These are phyloP conservation scores for Quercus tomentella DNA, from an alignment of 331 rosid genomes.

Conservation along the genomic window DNA sequence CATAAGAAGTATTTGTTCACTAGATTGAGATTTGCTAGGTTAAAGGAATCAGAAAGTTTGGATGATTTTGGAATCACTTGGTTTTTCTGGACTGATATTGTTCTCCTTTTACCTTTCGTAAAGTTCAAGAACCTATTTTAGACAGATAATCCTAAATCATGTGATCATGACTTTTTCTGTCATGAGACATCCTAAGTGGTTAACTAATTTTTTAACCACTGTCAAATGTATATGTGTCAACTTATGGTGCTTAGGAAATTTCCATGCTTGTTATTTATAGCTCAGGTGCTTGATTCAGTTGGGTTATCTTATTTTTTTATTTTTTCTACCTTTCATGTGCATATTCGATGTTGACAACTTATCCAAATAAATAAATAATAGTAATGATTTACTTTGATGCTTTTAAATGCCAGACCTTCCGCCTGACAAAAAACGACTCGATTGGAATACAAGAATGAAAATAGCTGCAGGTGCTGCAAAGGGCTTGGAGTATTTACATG, in stretches of 20 bases:
- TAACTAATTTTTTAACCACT: too few relatives aligned
- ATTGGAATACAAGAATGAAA: conserved; percentile 42
- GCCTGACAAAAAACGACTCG: conserved; percentile 29
- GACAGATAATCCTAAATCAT: neutral
- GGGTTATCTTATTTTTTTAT: neutral
- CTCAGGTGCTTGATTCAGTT: neutral
- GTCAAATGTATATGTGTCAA: too few relatives aligned
- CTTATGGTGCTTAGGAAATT: neutral
- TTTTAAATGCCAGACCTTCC: conserved; percentile 28
- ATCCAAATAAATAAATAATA: neutral
- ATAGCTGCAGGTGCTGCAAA: conserved; percentile 42
- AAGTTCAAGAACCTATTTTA: neutral
- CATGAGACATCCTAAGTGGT: neutral
- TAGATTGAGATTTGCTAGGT: neutral
- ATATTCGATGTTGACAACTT: neutral
- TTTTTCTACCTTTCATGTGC: neutral
- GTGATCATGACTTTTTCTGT: neutral
- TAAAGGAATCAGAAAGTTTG: neutral
- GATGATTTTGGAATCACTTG: neutral
- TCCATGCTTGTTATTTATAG: neutral
- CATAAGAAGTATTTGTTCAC: neutral
- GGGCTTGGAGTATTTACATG: conserved; percentile 45
- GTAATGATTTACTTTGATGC: neutral
- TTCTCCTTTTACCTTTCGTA: neutral
- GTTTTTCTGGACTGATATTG: neutral